Base-by-base conservation (phyloP, 306 rosid species). In the Prunus padus region DNA sequence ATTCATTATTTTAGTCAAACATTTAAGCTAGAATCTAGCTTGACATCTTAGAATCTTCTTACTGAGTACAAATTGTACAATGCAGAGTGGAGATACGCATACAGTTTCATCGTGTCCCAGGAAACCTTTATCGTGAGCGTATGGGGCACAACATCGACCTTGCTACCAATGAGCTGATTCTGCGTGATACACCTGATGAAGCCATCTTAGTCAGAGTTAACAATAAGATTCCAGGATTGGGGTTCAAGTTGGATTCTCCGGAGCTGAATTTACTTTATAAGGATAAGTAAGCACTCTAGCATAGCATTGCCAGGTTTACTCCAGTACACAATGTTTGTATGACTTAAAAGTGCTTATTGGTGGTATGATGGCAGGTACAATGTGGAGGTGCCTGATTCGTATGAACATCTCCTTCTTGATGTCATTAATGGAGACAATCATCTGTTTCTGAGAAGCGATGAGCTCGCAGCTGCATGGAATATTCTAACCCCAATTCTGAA, bases 71-170 rank as follows among this genome's bases (percentile, higher is more conserved):
- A 55, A 19, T 51, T 70, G 65, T 70, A 28, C 61, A 60, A 74
- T 84, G 93, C 94, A 93, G 98, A 71, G 91, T 91, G 87, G 98
- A 93, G 90, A 93, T 93, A 74, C 86, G 98, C 47, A 91, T 93
- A 74, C 96, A 87, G 81, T 93, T 93, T 81, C 88, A 76, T 67
- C 86, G 55, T 42, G 96, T 91, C 73, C 98, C 98, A 0, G 98
- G 96, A 80, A 88, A 89, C 78, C 56, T 93, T 37, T 91, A 93
- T 68, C 88, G 72, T 10, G 94, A 83, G 44, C 65, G 84, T 61
- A 74, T 91, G 16, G 96, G 94, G 57, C 93, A 86, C 71, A 89
- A 87, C 54, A 69, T 60, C n/a, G 89, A 84, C 82, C 84, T 82
- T 1, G 88, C 94, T 20, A 82, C 89, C 18, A 94, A 94, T 71